Base-by-base conservation (phyloP, 1,284 basidiomycete genomes). In the Cutaneotrichosporon daszewskae region DNA sequence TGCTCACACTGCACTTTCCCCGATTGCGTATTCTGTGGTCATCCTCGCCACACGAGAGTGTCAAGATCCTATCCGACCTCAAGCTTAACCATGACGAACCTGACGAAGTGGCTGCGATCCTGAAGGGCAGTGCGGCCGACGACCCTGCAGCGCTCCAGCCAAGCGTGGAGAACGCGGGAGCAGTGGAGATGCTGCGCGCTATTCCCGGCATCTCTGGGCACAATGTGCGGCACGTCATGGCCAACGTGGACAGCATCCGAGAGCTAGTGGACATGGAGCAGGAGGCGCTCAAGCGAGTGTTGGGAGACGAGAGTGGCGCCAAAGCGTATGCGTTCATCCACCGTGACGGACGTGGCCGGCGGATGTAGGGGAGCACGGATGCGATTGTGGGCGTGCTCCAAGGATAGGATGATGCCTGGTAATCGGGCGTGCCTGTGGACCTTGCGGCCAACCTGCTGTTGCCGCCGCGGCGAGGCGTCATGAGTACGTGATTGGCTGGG, bases 21-120 rank as follows among this genome's bases (percentile, higher is more conserved):
- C 83, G 87, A 16, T 74, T 98, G 3, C 82, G 89, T 24, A 85
- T 97, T 60, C 86, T 98, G 59, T 98, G 95, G 95, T 94, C 90
- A 0, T 90, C 89, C 2, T 96, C 91, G 2, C 90, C 95, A 0
- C 88, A 88, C 59, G 84, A 88, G 20, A 92, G 89, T 0, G 80
- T 90, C 0, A 84, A 91, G 53, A 91, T 97, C 43, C 92, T 97
- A 72, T 81, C 80, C 34, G 94, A 97, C 60, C 80, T 98, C 23
- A 98, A 98, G 67, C 60, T 75, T n/a, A 83, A 85, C 54, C 79
- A 81, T 41, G 73, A 80, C 1, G 90, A 98, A 64, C 95, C 94
- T 0, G 85, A 95, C 53, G 78, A 82, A 10, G 63, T 74, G 6
- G 78, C 77, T 29, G 90, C 91, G 0, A 79, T 89, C 27, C 69